Base-by-base conservation (phyloP, 768 basidiomycete species). In the Suillus fuscotomentosus region DNA sequence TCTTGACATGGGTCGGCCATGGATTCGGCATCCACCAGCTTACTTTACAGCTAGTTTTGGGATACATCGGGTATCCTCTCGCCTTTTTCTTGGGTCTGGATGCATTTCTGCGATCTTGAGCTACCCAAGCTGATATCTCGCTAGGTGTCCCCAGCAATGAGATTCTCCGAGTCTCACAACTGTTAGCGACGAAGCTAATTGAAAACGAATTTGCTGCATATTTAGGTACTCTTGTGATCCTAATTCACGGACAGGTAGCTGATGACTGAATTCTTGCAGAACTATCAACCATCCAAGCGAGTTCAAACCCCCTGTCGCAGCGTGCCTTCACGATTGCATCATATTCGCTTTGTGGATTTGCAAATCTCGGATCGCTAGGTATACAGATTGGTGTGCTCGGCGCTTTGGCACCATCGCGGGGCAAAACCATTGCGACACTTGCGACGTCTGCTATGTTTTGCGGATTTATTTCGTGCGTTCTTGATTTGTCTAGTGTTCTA, bases 261-360 rank as follows among this genome's bases (percentile, higher is more conserved):
- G 27, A 59, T 55, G 39, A 3, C 48, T n/a, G 22, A 39, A 14
- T 61, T 48, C 14, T 38, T 64, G 57, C 76, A 60, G 81, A 82
- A 39, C 72, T 78, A 47, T 67, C 73, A 68, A 76, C 76, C 9
- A 81, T 93, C 60, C 81, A 87, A 66, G 76, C 77, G 9, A 71
- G 75, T 65, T 74, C 78, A 27, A 76, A 81, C 59, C 85, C 90
- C 3, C 83, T 95, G 60, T 87, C 88, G 24, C 81, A 77, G 38
- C 92, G 91, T 63, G 91, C 88, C 24, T 94, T 82, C 77, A 90
- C 89, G 60, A 95, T 96, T 69, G 87, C 90, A 15, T 88, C 90
- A 41, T 97, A 95, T 74, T 89, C 90, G 17, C 87, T 96, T 17
- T 95, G 94, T 75, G 95, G 95, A 11, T 97, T 97, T 71, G 92